Base-by-base conservation (phyloP, 2,329 filamentous ascomycete genomes). In the Clonostachys byssicola region DNA sequence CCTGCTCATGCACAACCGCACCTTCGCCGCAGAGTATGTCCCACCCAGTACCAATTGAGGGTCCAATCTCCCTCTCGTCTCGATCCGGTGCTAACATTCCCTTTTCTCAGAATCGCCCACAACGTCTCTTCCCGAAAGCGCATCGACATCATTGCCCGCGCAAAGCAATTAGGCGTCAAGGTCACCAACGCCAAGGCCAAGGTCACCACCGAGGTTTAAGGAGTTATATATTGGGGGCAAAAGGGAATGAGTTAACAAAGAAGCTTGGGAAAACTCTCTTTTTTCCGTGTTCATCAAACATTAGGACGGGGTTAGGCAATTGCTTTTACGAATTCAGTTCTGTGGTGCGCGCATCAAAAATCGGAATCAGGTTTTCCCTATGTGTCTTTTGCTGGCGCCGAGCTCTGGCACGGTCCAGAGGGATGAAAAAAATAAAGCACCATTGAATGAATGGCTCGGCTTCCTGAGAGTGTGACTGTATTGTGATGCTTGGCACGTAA, bases 131-230 rank as follows among this genome's bases (percentile, higher is more conserved):
- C 94, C 71, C 84, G 92, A 77, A 99, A 99, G 89, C 86, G 94
- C 76, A 86, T 99, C 75, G 92, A 96, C 68, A 99, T 99, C 77
- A 85, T 99, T 67, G 83, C 89, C 69, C 89, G 92, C 74, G 94
- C 94, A 60, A 97, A 97, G 89, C 87, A 95, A 77, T 80, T 99
- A 69, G 90, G 92, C 70, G 94, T 99, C 73, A 99, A 99, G 89
- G 92, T 99, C 74, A 99, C 94, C 72, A 99, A 99, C 84, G 76
- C 89, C 77, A 96, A 96, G 89, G 94, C 92, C 70, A 95, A 92
- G 84, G 88, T 99, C 74, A 96, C 92, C 65, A 96, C 91, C 64
- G 94, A 99, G 85, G 80, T 86, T 67, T 88, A 84, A 82, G 68
- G 57, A n/a, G 17, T 18, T 39, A 9, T 39, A n/a, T 39, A n/a